phyloP scores from a whole-genome alignment of 2,329 filamentous ascomycete genomes.

The Gyromitra esculenta region DNA sequence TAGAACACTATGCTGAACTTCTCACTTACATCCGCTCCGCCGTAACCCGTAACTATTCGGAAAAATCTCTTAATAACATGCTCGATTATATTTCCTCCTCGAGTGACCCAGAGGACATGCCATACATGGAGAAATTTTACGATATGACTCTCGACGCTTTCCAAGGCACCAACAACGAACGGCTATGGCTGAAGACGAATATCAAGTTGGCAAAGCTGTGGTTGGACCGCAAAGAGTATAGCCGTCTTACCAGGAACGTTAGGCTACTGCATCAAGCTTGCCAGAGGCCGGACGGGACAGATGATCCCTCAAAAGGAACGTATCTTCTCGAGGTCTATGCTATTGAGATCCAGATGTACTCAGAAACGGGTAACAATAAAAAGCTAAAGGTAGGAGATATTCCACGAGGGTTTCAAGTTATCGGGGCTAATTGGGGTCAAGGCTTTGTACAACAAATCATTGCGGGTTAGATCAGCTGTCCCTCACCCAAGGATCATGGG shows the following conservation, averaged over 20 bases:
- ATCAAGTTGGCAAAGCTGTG: conserved; percentile 94
- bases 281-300: conserved; percentile 83
- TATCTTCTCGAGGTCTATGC: conserved; percentile 96
- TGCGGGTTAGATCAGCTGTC: conserved; percentile 94
- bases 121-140: conserved; percentile 94
- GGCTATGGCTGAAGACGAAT: conserved; percentile 97
- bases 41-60: conserved; percentile 96
- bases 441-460: conserved; percentile 86
- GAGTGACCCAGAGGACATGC: conserved; percentile 74
- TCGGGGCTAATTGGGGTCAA: conserved; percentile 56
- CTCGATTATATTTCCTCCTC: conserved; percentile 89
- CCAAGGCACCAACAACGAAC: conserved; percentile 96
- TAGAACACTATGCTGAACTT: conserved; percentile 91
- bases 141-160: conserved; percentile 92
- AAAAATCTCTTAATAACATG: conserved; percentile 99
- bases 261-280: conserved; percentile 89
- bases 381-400: conserved; percentile 75
- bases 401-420: conserved; percentile 42
- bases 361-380: conserved; percentile 96
- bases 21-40: conserved; percentile 97
- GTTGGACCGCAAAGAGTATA: conserved; percentile 89
- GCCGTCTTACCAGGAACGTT: conserved; percentile 80
- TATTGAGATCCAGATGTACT: conserved; percentile 98
- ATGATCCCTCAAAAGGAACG: conserved; percentile 94
- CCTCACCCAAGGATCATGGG: conserved; percentile 99